Evolutionary conservation across 75 land plant genomes (phyloP), one percentile per base, ranked within the genome.

Genomic region (Azolla pinnata): DNA sequence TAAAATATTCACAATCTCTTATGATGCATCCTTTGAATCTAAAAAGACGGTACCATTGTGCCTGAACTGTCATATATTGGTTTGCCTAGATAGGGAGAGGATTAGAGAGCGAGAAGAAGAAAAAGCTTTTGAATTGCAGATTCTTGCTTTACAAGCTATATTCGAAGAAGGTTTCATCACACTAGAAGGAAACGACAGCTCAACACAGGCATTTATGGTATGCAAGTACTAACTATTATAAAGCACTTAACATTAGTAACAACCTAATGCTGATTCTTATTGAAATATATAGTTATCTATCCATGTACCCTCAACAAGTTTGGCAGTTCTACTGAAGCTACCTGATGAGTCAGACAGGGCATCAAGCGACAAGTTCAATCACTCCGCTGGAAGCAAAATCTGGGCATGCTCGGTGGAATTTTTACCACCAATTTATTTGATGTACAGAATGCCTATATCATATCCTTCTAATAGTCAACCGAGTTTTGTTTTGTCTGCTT

Each of bases 381-480:
- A 44, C 35, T n/a, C 19, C 5, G 17, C 42, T 18, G 33, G 23
- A 28, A 4, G n/a, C 2, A 29, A 10, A 34, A 32, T 61, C 0
- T 76, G 76, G 56, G 62, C 74, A 3, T 92, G 81, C 44, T 72
- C 75, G 2, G 73, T 92, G 20, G 68, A 83, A 12, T 62, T 73
- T 59, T 73, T 92, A 28, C 86, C 84, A 29, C 95, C 89, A 26
- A 51, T 92, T 48, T 49, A 66, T 21, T 63, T 92, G 59, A 67
- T 81, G 2, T 92, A 85, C 47, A 61, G 81, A 26, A 62, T 88
- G 17, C 97, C 97, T 31, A 48, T 51, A 45, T 74, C 86, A 23
- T 92, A 92, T 61, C 89, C 97, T 12, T 82, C 86, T 29, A 81
- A 76, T 64, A 29, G 35, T 12, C 78, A 84, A 38, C 97, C 97